A percentile compares a stretch with the other conserved stretches of the same genome.
Evolutionary conservation across 495 filamentous ascomycete species (phyloP).

Genomic region (Penicilliopsis zonata): DNA sequence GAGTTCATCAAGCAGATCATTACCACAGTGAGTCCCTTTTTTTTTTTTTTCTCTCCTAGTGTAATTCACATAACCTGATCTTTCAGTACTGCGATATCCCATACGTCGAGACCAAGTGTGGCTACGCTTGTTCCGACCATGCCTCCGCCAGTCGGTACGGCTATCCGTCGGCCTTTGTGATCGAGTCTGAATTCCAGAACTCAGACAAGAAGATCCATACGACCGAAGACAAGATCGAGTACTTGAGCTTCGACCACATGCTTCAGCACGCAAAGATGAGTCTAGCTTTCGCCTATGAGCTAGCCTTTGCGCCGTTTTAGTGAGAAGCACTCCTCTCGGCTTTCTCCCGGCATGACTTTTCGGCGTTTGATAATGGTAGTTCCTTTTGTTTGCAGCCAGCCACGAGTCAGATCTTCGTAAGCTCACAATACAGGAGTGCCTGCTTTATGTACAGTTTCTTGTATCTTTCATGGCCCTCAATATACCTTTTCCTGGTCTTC

Average conservation of each 20-base stretch:
- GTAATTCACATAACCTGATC: not conserved
- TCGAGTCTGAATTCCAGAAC: slow-evolving; percentile 79
- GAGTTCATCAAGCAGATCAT: slow-evolving; percentile 87
- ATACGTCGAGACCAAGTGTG: slow-evolving; percentile 84
- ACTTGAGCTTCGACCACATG: slow-evolving; percentile 94
- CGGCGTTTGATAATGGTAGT: no score
- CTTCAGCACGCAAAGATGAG: slow-evolving; percentile 91
- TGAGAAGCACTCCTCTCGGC: no score
- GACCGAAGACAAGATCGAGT: slow-evolving; percentile 77
- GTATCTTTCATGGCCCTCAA: no score
- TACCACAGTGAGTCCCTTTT: slow-evolving; percentile 41
- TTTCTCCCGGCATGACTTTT: no score
- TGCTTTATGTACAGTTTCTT: no score
- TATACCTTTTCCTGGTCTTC: no score
- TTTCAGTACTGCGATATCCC: slow-evolving; percentile 80
- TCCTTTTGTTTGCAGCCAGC: no score
- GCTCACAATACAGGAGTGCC: no score
- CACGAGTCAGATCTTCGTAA: no score
- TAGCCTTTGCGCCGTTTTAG: slow-evolving; percentile 43
- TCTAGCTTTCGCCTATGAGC: slow-evolving; percentile 77
- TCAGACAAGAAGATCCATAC: slow-evolving; percentile 84
- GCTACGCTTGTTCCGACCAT: slow-evolving; percentile 95
- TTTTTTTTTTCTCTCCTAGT: not conserved
- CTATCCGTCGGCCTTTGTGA: slow-evolving; percentile 91
- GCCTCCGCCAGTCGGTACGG: slow-evolving; percentile 93